Conservation (phyloP, 345 rosid genomes). For the Rhizophora mangle region DNA sequence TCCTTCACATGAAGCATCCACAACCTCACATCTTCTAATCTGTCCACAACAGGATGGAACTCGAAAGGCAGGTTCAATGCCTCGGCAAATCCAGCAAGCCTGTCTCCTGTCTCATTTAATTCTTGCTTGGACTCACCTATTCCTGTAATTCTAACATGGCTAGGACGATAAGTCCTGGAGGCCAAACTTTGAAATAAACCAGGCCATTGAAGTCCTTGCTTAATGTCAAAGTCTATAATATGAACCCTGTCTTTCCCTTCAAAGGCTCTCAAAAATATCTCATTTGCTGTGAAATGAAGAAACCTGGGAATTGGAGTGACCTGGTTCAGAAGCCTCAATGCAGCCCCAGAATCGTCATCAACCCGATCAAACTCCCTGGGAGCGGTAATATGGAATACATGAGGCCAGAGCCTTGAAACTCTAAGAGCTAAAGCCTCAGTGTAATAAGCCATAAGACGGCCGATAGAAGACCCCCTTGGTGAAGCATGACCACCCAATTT, state of each 20-base stretch:
- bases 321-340: conserved; percentile 84
- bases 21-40: conserved; percentile 91
- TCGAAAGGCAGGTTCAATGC: conserved; percentile 83
- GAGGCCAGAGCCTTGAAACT: conserved; percentile 87
- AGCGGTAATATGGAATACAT: conserved; percentile 62
- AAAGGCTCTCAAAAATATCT: conserved; percentile 82
- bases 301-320: conserved; percentile 87
- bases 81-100: conserved; percentile 76
- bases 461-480: conserved; percentile 64
- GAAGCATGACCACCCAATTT: conserved; percentile 82
- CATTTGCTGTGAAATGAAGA: conserved; percentile 86
- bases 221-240: conserved; percentile 89
- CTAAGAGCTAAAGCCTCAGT: conserved; percentile 83
- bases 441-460: conserved; percentile 71
- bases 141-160: conserved; percentile 84
- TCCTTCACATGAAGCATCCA: conserved; percentile 99
- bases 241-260: conserved; percentile 94
- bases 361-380: conserved; percentile 80
- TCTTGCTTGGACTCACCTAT: conserved; percentile 91
- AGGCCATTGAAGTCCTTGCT: conserved; percentile 99
- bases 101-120: conserved; percentile 84
- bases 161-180: conserved; percentile 68
- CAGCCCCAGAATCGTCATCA: conserved; percentile 67
- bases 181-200: conserved; percentile 92
- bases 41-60: conserved; percentile 94